Percentiles rank a stretch among this genome's conserved stretches.
phyloP scores from a whole-genome alignment of 495 filamentous ascomycete genomes.

The Penicillium mononematosum region DNA sequence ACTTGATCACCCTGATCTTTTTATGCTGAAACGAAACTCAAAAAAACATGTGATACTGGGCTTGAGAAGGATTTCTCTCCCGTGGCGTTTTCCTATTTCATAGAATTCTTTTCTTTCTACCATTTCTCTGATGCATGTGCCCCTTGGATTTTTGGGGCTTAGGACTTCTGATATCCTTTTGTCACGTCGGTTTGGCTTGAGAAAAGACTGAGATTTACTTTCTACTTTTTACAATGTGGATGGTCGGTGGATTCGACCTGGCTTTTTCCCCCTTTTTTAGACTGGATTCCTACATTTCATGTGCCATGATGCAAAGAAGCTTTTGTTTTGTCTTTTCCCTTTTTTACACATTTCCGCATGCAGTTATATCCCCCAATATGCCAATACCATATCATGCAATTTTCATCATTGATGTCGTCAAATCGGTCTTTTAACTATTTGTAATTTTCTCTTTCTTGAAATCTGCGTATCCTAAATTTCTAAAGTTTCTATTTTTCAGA shows the following conservation, averaged over 20 bases:
- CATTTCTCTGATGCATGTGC: conserved; percentile 15
- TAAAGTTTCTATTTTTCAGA: too few species aligned
- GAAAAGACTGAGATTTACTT: conserved; percentile 11
- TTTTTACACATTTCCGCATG: conserved; percentile 10
- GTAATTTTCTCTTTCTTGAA: conserved; percentile 3
- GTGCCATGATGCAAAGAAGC: conserved; percentile 16
- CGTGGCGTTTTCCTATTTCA: conserved; percentile 16
- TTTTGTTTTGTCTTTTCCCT: conserved; percentile 1
- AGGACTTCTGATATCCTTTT: conserved; percentile 39
- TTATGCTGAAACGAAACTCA: conserved; percentile 19
- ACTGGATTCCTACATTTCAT: conserved; percentile 19
- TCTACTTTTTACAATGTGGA: conserved; percentile 5
- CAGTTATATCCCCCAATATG: conserved; percentile 11
- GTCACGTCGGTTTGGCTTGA: conserved; percentile 15
- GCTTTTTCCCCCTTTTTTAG: conserved; percentile 13
- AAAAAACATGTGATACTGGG: conserved; percentile 15
- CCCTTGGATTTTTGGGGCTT: conserved; percentile 10
- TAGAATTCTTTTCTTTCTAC: conserved; percentile 23
- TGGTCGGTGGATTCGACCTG: conserved; percentile 7
- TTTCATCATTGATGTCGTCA: neutral
- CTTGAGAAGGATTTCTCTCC: conserved; percentile 11
- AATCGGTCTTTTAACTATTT: neutral
- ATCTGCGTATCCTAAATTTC: neutral
- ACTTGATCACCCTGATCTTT: neutral
- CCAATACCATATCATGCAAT: conserved; percentile 11